A percentile compares a stretch with the other conserved stretches of the same genome.
Conservation (phyloP, 2,329 filamentous ascomycete species). For the Fusarium sp. region DNA sequence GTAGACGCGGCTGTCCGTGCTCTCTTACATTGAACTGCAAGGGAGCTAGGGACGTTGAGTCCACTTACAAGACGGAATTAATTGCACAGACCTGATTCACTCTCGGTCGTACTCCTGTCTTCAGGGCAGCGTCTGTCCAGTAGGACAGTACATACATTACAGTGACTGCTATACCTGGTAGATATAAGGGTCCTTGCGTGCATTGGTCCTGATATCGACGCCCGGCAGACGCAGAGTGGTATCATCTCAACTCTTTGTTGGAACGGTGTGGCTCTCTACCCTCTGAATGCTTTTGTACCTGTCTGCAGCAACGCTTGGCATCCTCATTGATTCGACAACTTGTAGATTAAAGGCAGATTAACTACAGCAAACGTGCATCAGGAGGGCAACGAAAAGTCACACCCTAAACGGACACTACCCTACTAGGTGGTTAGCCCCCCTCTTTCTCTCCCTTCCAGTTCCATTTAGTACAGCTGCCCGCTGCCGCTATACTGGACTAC, state of each 20-base stretch:
- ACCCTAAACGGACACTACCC: slow-evolving; percentile 8
- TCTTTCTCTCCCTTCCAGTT: slow-evolving; percentile 17
- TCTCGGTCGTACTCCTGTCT: slow-evolving; percentile 16
- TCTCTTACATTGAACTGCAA: slow-evolving; percentile 31
- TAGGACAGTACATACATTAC: neutral
- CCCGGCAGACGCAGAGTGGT: slow-evolving; percentile 33
- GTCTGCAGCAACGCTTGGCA: neutral
- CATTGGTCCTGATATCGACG: slow-evolving; percentile 8
- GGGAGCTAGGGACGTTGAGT: slow-evolving; percentile 26
- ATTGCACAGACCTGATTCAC: slow-evolving; percentile 35
- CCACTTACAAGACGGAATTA: slow-evolving; percentile 31
- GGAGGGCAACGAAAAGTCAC: slow-evolving; percentile 3
- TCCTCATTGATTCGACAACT: slow-evolving; percentile 21
- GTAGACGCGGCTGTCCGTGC: slow-evolving; percentile 36
- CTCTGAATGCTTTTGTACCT: neutral
- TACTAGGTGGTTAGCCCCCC: slow-evolving; percentile 6
- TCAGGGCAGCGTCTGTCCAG: slow-evolving; percentile 20
- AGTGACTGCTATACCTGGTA: neutral
- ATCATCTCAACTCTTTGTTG: slow-evolving; percentile 28
- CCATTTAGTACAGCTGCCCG: neutral
- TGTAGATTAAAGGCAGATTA: slow-evolving; percentile 8
- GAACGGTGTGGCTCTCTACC: slow-evolving; percentile 26
- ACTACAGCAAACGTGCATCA: neutral
- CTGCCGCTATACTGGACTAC: slow-evolving; percentile 17
- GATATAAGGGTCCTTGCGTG: neutral